Evolutionary conservation across 2,329 filamentous ascomycete species (phyloP).

Genomic region (Alternaria incomplexa): DNA sequence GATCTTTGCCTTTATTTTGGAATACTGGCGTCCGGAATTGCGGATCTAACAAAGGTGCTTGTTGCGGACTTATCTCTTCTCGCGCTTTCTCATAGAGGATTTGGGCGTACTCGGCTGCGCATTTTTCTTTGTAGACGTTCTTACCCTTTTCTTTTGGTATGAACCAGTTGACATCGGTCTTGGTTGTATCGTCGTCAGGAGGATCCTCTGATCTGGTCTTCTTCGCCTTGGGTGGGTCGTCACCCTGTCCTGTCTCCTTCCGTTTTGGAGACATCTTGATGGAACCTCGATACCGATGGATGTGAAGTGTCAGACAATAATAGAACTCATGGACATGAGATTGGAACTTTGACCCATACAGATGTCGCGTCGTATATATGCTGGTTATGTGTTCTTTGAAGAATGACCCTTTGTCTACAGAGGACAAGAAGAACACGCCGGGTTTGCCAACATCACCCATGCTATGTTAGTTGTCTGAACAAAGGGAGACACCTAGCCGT

Average conservation of each 20-base stretch:
- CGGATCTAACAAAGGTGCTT: conserved; percentile 7
- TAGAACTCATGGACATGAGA: too few species aligned
- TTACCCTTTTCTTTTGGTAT: conserved; percentile 7
- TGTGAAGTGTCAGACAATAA: neutral
- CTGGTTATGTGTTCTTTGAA: neutral
- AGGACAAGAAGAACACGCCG: neutral
- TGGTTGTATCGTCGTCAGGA: too few species aligned
- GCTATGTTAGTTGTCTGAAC: neutral
- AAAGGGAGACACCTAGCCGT: neutral
- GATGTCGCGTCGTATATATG: neutral
- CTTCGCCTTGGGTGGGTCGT: neutral
- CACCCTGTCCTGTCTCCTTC: neutral
- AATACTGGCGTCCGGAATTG: conserved; percentile 9
- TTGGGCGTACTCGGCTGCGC: conserved; percentile 1
- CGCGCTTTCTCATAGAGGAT: conserved; percentile 1
- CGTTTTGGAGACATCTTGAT: conserved; percentile 2
- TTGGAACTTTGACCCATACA: neutral
- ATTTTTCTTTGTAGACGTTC: neutral
- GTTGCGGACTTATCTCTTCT: neutral
- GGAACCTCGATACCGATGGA: neutral
- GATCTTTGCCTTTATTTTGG: neutral
- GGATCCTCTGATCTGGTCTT: neutral
- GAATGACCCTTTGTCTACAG: neutral
- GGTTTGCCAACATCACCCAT: neutral
- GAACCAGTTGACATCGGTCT: neutral